Evolutionary conservation across 129 eudicot genomes (phyloP).

Genomic region (Solidago caesia): DNA sequence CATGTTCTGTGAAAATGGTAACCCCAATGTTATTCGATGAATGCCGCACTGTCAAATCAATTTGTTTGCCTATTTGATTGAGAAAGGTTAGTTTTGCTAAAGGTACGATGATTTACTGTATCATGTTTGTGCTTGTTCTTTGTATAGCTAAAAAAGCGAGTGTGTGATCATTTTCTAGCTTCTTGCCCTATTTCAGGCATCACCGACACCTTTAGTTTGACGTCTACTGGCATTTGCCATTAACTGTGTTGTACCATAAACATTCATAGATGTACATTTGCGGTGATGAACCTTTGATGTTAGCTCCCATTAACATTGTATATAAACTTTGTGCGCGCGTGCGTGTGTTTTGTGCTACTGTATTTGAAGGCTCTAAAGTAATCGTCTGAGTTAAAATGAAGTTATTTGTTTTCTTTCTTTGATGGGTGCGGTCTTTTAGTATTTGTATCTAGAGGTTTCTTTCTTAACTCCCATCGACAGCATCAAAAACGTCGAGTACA

Average conservation of each 20-base stretch:
- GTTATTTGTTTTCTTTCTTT: not conserved
- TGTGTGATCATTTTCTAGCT: constrained; percentile 18
- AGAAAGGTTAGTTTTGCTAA: not conserved
- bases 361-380: not conserved
- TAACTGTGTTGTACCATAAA: constrained; percentile 23
- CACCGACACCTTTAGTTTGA: constrained; percentile 20
- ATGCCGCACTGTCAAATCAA: constrained; percentile 10
- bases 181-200: constrained; percentile 13
- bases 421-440: not conserved
- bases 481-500: not conserved
- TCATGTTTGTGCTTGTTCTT: constrained; percentile 22
- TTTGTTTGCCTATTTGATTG: constrained; percentile 18
- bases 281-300: constrained; percentile 22
- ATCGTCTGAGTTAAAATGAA: constrained; percentile 2
- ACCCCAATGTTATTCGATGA: not conserved
- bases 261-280: constrained; percentile 30
- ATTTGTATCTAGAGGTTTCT: not conserved
- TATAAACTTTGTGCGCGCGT: constrained; percentile 6
- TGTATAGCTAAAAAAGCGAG: constrained; percentile 25
- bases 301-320: constrained; percentile 6
- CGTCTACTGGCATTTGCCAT: constrained; percentile 3
- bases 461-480: not conserved
- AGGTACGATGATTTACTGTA: constrained; percentile 19
- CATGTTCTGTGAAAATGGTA: no score
- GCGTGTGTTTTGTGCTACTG: constrained; percentile 7